Base-by-base conservation (phyloP, 129 eudicot genomes). In the Helianthus annuus region DNA sequence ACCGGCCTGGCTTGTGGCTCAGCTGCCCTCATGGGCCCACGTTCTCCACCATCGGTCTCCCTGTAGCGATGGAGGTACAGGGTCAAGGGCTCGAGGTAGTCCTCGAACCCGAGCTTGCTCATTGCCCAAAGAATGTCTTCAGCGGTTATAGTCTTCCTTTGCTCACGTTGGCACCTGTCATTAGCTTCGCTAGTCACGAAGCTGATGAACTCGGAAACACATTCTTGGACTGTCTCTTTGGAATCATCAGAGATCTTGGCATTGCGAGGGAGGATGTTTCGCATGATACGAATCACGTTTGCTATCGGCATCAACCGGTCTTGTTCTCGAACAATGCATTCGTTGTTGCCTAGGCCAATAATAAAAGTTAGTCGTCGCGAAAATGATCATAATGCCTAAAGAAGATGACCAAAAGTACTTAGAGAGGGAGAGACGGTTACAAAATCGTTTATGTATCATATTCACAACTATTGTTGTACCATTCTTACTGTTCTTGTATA, bases 51-150 rank as follows among this genome's bases (percentile, higher is more conserved):
- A 7, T 81, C 81, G 7, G 57, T 24, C 62, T 81, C 84, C 61
- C 84, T 81, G n/a, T 81, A 65, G 11, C 64, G 76, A 0, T 74
- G 79, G 46, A 80, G 79, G 59, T 80, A 80, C 12, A 68, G n/a
- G 11, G 79, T 81, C 49, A 76, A 69, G 15, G 81, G 77, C 29
- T 65, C 81, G 36, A 81, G 73, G 48, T 76, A 76, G 48, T 81
- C 77, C 60, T 75, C 84, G 5, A 76, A 81, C 36, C 84, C 84
- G 6, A 81, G 29, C 13, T 77, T 81, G 53, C 60, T 81, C 84
- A 81, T 81, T 39, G 81, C 84, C 81, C 81, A 76, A 49, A 81
- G 80, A 54, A 81, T 60, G 19, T 81, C 84, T 66, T 81, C 84
- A 0, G 81, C 84, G 7, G 80, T 81, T 53, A 81, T 76, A 2